Base-by-base conservation (phyloP, 345 rosid species). In the Atalantia buxifolia region DNA sequence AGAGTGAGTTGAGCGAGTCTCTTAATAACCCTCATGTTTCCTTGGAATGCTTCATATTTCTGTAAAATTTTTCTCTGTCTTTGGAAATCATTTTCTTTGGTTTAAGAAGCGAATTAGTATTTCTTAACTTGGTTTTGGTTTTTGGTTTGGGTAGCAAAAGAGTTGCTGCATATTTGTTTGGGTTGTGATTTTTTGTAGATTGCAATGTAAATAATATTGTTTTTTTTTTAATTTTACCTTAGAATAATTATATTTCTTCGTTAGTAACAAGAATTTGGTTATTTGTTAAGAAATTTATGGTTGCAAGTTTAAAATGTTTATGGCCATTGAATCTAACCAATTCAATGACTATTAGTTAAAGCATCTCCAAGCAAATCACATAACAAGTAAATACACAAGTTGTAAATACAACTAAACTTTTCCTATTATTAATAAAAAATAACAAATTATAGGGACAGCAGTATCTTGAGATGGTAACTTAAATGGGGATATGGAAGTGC, bases 31-130 rank as follows among this genome's bases (percentile, higher is more conserved):
- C 95, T 38, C 85, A 77, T n/a, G 93, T 91, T 73, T 87, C 97
- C 1, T 81, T 91, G 81, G 94, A 92, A 77, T 90, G 97, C 82
- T 94, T 92, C 86, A 94, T 94, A 50, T 90, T 90, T 81, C 86
- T 93, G 79, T 93, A 79, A 86, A 45, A 77, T 42, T 28, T 62
- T 48, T 69, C 74, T 61, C 36, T n/a, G 25, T 57, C 30, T 38
- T 35, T 55, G 71, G 69, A 77, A 76, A 16, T 63, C 9, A 5
- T 30, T 63, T 63, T 30, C 18, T 30, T 30, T 38, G 6, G 27
- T 19, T 75, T 62, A 7, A 22, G 28, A 68, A 40, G 42, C 24
- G 4, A 6, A 14, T 45, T 10, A 7, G 18, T 1, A 16, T 6
- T 63, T 0, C 42, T 35, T 30, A 25, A n/a, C 4, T 4, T 57